phyloP scores from a whole-genome alignment of 805 yeast genomes.

The Barnettozyma wickerhamii region DNA sequence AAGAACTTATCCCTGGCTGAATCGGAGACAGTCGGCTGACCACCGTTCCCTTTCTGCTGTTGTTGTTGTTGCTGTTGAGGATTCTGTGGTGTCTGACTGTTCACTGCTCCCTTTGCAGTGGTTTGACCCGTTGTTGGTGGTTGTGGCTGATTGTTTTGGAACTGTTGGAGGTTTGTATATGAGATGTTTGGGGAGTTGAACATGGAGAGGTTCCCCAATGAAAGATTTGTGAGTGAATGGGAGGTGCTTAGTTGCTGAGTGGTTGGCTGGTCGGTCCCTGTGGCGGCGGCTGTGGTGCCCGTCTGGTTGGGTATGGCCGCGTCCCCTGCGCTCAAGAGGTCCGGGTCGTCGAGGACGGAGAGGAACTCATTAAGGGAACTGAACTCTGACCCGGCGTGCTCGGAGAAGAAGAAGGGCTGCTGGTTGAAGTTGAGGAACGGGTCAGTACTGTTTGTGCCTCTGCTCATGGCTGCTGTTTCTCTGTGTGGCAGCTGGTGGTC shows the following conservation, averaged over 20 bases:
- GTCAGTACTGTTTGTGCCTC: constrained; percentile 7
- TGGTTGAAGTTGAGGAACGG: constrained; percentile 32
- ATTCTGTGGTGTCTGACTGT: constrained; percentile 7
- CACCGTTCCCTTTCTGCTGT: constrained; percentile 3
- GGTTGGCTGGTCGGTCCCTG: constrained; percentile 1
- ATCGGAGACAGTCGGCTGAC: constrained; percentile 34
- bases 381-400: constrained; percentile 91
- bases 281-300: no score
- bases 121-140: constrained; percentile 5
- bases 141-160: constrained; percentile 13
- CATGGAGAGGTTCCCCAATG: constrained; percentile 20
- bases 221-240: constrained; percentile 25
- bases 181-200: constrained; percentile 22
- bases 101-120: constrained; percentile 7
- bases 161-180: constrained; percentile 12
- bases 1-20: constrained; percentile 91
- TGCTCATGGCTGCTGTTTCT: constrained; percentile 1
- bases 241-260: constrained; percentile 16
- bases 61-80: constrained; percentile 10
- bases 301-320: no score
- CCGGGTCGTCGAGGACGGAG: constrained; percentile 86
- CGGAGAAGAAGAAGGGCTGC: constrained; percentile 80
- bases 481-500: constrained; percentile 3
- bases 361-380: constrained; percentile 85
- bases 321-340: constrained; percentile 49